These are phyloP conservation scores for Eimeria brunetti DNA, from an alignment of 169 alveolate genomes.

Conservation along the genomic window DNA sequence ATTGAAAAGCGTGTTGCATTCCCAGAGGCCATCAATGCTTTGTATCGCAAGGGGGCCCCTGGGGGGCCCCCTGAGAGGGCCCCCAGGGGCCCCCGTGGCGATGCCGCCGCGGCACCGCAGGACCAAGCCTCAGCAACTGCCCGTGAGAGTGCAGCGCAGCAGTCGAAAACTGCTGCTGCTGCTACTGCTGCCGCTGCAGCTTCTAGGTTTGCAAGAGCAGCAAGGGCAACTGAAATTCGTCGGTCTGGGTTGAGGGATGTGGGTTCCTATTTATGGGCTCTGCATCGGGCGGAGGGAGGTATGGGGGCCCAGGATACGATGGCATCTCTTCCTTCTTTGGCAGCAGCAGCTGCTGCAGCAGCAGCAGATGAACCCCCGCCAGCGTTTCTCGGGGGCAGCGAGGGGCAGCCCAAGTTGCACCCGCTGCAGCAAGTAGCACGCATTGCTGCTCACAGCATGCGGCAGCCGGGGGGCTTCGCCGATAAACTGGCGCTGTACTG, in stretches of 20 bases:
- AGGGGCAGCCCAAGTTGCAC: neutral
- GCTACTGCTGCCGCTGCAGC: neutral
- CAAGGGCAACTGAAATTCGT: neutral
- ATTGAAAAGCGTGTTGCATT: slow-evolving; percentile 11
- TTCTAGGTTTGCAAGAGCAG: neutral
- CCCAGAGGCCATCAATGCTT: slow-evolving; percentile 12
- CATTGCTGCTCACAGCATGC: slow-evolving; percentile 10
- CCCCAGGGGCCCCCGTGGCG: neutral
- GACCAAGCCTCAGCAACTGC: neutral
- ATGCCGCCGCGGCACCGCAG: neutral
- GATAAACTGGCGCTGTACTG: slow-evolving; percentile 50
- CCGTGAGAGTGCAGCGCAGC: neutral
- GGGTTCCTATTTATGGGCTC: slow-evolving; percentile 48
- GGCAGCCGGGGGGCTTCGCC: slow-evolving; percentile 52
- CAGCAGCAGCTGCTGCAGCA: neutral
- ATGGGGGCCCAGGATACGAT: slow-evolving; percentile 1
- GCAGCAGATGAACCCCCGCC: neutral
- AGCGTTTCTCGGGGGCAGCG: neutral
- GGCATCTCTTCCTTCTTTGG: neutral
- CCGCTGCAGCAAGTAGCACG: slow-evolving; percentile 43
- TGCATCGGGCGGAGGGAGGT: slow-evolving; percentile 48
- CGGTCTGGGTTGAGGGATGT: slow-evolving; percentile 54
- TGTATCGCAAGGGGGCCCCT: neutral
- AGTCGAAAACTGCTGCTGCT: neutral
- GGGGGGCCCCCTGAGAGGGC: too few species aligned